Evolutionary conservation across 441 rosid genomes (phyloP), one percentile per base, ranked within the genome.

Genomic region (Sinapis alba): DNA sequence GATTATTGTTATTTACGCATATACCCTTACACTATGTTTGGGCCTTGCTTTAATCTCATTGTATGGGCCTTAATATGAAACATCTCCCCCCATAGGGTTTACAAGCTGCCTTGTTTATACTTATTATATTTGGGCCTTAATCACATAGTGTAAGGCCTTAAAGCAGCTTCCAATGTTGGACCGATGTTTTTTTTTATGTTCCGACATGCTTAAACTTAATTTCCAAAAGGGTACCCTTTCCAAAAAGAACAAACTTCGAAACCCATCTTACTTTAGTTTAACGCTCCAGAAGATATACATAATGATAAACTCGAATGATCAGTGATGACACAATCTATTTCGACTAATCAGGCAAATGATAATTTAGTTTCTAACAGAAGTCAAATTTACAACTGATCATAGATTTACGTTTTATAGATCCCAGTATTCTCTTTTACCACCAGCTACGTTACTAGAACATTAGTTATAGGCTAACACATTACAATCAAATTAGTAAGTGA

Each of bases 1-100:
- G 19, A 7, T 47, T 74, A 43, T 21, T 67, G 2, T 60, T 59
- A 69, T 69, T 74, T 68, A 68, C 64, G 27, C n/a, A 53, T 19
- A 53, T 5, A 56, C 30, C 30, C 60, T 54, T 54, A 21, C 59
- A 1, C 28, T 54, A 20, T 20, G 54, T 47, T 47, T 47, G 21
- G 54, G 10, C 21, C 54, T 47, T 47, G 1, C 21, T 10, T 47
- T 47, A 47, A 47, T 3, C 8, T 47, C 20, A 16, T 15, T 45
- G 19, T 15, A 41, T 41, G 53, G 53, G 53, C 53, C 19, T 43
- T 43, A 5, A 1, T 43, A n/a, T 45, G 53, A 45, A 38, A 12
- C 16, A 43, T n/a, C 50, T 13, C 16, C 7, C 7, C 18, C 6
- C 7, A 43, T 43, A 43, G 45, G 15, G 45, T 38, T 38, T 38